Base-by-base conservation (phyloP, 2,329 filamentous ascomycete genomes). In the Phoma sp. region DNA sequence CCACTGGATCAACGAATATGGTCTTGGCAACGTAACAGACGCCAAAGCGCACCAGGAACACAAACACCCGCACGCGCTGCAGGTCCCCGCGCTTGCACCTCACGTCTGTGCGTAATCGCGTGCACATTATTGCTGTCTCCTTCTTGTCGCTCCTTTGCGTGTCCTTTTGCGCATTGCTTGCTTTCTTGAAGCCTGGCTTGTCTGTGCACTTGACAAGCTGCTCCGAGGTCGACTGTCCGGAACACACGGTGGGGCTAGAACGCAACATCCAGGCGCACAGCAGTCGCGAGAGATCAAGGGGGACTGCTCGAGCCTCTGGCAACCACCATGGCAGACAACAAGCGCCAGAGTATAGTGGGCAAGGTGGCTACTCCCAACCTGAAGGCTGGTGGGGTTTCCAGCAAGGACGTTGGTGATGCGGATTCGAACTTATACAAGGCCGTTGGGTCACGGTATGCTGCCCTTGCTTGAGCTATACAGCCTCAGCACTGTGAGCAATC, bases 401-500 rank as follows among this genome's bases (percentile, higher is more conserved):
- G 66, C 57, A 74, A 78, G 57, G 76, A 77, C 53, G 78, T 78
- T 66, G 77, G 80, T 61, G 76, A 81, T 66, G 71, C 78, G 38
- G 81, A 86, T 50, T 80, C 80, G 51, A 80, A 80, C 45, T 74
- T 88, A 67, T 82, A 80, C 71, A 84, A 83, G 73, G 83, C 83
- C 42, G 82, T 88, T 69, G 86, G 86, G 60, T 82, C 83, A 60
- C 82, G 83, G 85, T 87, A 78, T 73, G 82, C 42, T 53, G 38
- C 34, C 51, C 51, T 49, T 48, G 40, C 51, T 48, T 54, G 7
- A 20, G 9, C 15, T 53, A 26, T 17, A 37, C 45, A 21, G 28
- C 43, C 7, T 38, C 52, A 43, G 26, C 21, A 28, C 26, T 29
- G 20, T 30, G 20, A 26, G 20, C 18, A 25, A 26, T 17, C 15